These are phyloP conservation scores for Penicillium sp. DNA, from an alignment of 2,329 filamentous ascomycete genomes.

Conservation along the genomic window DNA sequence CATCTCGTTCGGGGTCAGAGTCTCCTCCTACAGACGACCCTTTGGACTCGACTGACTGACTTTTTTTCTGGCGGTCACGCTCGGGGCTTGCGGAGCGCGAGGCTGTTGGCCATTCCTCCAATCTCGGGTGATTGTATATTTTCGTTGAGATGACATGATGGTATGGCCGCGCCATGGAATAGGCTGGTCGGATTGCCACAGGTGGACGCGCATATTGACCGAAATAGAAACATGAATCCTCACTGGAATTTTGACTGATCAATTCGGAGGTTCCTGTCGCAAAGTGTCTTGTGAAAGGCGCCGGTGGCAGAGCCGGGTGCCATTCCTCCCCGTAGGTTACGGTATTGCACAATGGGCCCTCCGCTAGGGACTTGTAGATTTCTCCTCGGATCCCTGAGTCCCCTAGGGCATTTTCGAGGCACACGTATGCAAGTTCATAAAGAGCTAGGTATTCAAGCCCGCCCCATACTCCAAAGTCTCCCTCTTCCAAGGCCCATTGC, in stretches of 20 bases:
- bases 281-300: neutral
- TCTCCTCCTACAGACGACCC: neutral
- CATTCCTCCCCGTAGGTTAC: neutral
- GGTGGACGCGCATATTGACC: neutral
- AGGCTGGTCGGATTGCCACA: neutral
- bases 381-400: neutral
- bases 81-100: neutral
- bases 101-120: neutral
- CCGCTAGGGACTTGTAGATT: neutral
- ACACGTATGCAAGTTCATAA: conserved; percentile 1
- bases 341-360: neutral
- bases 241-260: neutral
- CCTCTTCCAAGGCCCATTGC: conserved; percentile 5
- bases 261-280: neutral
- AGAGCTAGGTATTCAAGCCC: neutral
- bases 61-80: neutral
- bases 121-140: neutral
- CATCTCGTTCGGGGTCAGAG: neutral
- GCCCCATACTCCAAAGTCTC: neutral
- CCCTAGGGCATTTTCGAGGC: neutral
- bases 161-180: neutral
- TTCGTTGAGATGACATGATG: neutral
- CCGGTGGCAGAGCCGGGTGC: conserved; percentile 1
- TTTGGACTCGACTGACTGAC: neutral
- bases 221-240: neutral